Evolutionary conservation across 2,329 filamentous ascomycete species (phyloP).

Genomic region (Ascochyta pisi): DNA sequence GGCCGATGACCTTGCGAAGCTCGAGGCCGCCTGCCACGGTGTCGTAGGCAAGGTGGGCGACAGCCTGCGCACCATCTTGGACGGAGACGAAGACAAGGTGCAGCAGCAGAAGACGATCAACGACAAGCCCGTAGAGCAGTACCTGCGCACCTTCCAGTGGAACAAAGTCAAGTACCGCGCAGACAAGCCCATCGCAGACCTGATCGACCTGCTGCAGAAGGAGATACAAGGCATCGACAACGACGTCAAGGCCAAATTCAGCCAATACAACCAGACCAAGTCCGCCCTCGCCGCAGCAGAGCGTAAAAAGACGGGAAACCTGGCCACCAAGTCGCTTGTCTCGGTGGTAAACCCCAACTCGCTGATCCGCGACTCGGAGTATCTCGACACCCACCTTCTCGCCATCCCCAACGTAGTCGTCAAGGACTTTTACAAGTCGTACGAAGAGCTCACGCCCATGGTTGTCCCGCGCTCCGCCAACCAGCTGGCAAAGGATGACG

Average conservation of each 20-base stretch:
- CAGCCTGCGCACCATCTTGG: conserved; percentile 80
- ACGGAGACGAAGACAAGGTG: conserved; percentile 82
- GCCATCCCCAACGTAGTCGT: conserved; percentile 80
- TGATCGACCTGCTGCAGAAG: conserved; percentile 90
- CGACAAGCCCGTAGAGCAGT: conserved; percentile 95
- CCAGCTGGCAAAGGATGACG: conserved; percentile 82
- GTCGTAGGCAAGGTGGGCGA: conserved; percentile 90
- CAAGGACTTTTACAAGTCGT: conserved; percentile 88
- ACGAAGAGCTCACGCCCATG: conserved; percentile 89
- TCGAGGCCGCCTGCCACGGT: conserved; percentile 77
- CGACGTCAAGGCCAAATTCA: conserved; percentile 93
- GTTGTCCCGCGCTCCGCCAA: conserved; percentile 88
- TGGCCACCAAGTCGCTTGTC: conserved; percentile 91
- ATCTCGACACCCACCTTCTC: conserved; percentile 93
- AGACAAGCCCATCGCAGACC: conserved; percentile 85
- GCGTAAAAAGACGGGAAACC: conserved; percentile 90
- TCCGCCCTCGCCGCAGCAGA: conserved; percentile 81
- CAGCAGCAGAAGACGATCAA: conserved; percentile 91
- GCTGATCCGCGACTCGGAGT: conserved; percentile 88
- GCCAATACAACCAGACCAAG: conserved; percentile 91
- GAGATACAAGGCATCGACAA: conserved; percentile 92
- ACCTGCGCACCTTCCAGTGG: conserved; percentile 88
- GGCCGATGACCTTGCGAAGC: conserved; percentile 91
- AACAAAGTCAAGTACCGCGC: conserved; percentile 97
- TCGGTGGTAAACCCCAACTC: conserved; percentile 78